Evolutionary conservation across 345 rosid species (phyloP).

Genomic region (Aegle marmelos): DNA sequence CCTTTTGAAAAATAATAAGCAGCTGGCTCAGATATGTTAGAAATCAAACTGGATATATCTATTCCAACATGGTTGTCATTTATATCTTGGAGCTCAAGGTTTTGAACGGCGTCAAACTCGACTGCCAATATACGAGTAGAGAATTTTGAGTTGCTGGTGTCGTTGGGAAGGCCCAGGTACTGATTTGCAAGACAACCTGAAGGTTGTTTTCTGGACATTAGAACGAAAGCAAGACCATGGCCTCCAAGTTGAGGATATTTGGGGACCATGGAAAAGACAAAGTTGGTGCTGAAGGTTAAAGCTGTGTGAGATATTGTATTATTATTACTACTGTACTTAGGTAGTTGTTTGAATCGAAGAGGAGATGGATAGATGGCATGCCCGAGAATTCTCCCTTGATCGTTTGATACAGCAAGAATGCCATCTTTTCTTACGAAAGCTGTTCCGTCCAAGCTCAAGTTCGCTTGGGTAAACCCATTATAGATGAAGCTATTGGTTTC

Average conservation of each 20-base stretch:
- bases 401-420: slow-evolving; percentile 23
- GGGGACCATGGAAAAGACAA: slow-evolving; percentile 35
- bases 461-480: slow-evolving; percentile 7
- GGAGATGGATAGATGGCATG: slow-evolving; percentile 32
- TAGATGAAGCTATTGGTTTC: not conserved
- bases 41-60: slow-evolving; percentile 28
- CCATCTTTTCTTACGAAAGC: slow-evolving; percentile 27
- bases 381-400: slow-evolving; percentile 16
- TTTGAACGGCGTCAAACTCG: slow-evolving; percentile 33
- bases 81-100: slow-evolving; percentile 33
- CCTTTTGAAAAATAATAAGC: slow-evolving; percentile 18
- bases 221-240: slow-evolving; percentile 40
- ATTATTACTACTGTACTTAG: not conserved
- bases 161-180: slow-evolving; percentile 32
- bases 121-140: slow-evolving; percentile 31
- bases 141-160: slow-evolving; percentile 15
- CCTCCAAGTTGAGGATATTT: slow-evolving; percentile 34
- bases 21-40: slow-evolving; percentile 30
- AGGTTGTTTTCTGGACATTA: slow-evolving; percentile 26
- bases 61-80: slow-evolving; percentile 48
- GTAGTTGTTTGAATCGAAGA: slow-evolving; percentile 7
- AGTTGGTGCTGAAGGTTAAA: slow-evolving; percentile 33
- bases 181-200: slow-evolving; percentile 20
- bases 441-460: slow-evolving; percentile 21
- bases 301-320: not conserved